Percentiles rank a stretch among this genome's conserved stretches.
phyloP scores from a whole-genome alignment of 2,329 filamentous ascomycete genomes.

The Colletotrichum karsti region DNA sequence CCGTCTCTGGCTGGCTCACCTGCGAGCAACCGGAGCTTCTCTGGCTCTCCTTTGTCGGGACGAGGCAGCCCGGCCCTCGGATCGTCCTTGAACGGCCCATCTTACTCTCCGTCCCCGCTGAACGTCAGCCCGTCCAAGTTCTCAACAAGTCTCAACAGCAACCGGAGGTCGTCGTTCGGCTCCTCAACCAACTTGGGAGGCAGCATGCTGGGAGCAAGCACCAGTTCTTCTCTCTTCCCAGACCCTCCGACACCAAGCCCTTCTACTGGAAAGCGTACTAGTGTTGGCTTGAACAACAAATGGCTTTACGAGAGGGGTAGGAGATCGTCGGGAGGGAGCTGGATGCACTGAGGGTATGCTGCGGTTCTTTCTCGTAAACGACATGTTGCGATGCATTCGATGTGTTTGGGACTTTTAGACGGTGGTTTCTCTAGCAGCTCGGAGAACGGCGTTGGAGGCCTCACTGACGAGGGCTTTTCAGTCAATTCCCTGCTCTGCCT shows the following conservation, averaged over 20 bases:
- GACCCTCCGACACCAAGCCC: slow-evolving; percentile 78
- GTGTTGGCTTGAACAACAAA: slow-evolving; percentile 85
- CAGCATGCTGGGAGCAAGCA: slow-evolving; percentile 53
- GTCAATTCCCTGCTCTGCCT: not conserved
- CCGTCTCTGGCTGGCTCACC: slow-evolving; percentile 71
- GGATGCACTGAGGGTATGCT: slow-evolving; percentile 18
- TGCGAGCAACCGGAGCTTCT: slow-evolving; percentile 65
- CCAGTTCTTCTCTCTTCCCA: slow-evolving; percentile 51
- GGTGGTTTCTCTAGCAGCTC: not conserved
- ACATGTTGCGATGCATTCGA: not conserved
- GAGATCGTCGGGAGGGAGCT: slow-evolving; percentile 50
- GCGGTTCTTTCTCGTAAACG: not conserved
- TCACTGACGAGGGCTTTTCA: not conserved
- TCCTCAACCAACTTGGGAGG: slow-evolving; percentile 60
- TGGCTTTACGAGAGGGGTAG: slow-evolving; percentile 92
- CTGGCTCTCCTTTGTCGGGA: slow-evolving; percentile 66
- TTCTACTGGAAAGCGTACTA: slow-evolving; percentile 71
- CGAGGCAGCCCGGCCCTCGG: slow-evolving; percentile 57
- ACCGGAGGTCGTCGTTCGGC: slow-evolving; percentile 69
- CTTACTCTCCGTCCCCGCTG: slow-evolving; percentile 52
- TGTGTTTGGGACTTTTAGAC: not conserved
- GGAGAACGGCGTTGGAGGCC: not conserved
- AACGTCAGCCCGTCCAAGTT: slow-evolving; percentile 69
- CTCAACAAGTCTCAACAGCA: slow-evolving; percentile 54
- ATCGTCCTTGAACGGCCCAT: slow-evolving; percentile 51